These are phyloP conservation scores for Verbena officinalis DNA, from an alignment of 257 asterid genomes.

Conservation along the genomic window DNA sequence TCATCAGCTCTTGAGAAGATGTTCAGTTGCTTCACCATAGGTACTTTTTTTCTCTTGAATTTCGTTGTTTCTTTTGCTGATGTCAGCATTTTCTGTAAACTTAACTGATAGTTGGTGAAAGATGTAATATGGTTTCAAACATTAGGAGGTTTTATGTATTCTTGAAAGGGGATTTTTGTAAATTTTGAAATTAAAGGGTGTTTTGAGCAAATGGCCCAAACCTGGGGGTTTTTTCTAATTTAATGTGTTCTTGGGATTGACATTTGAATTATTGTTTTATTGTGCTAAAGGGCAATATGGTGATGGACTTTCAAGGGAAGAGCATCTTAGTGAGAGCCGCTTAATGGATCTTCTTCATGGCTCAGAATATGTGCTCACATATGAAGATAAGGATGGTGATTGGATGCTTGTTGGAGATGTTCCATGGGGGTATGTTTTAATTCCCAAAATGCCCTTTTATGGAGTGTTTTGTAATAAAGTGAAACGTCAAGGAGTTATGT, in stretches of 20 bases:
- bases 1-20: constrained; percentile 81
- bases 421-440: constrained; percentile 70
- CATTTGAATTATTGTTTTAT: background rate
- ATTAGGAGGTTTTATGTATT: background rate
- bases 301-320: constrained; percentile 51
- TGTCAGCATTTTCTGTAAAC: no score
- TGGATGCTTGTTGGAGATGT: constrained; percentile 97
- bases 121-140: background rate
- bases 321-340: constrained; percentile 51
- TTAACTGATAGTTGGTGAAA: background rate
- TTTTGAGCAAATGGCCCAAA: no score
- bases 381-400: constrained; percentile 81
- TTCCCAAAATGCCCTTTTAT: background rate
- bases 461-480: no score
- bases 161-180: background rate
- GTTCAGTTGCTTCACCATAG: constrained; percentile 86
- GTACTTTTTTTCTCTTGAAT: constrained; percentile 30
- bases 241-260: no score
- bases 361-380: constrained; percentile 73
- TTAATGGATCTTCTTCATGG: constrained; percentile 66
- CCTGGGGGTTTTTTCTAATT: no score
- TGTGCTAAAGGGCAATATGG: constrained; percentile 59
- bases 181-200: no score
- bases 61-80: no score
- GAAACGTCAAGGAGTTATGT: no score